These are phyloP conservation scores for Globisporangium spinosum DNA, from an alignment of 352 stramenopile species.

Conservation along the genomic window DNA sequence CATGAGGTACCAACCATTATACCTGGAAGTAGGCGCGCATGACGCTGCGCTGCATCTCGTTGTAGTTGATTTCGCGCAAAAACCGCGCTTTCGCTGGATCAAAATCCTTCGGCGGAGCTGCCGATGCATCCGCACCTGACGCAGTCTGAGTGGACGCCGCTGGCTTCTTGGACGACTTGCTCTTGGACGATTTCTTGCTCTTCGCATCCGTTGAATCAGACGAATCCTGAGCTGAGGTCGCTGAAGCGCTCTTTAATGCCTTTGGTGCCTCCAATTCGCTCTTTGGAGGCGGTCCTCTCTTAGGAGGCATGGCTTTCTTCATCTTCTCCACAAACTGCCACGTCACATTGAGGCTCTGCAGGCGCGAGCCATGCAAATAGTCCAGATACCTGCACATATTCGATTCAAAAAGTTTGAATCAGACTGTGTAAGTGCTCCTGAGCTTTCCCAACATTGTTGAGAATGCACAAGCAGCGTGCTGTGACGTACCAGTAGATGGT, in stretches of 20 bases:
- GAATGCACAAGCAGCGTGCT: neutral
- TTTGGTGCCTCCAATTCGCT: constrained; percentile 7
- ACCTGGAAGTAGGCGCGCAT: constrained; percentile 82
- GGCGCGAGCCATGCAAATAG: constrained; percentile 76
- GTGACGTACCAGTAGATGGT: constrained; percentile 72
- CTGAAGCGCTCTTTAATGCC: constrained; percentile 5
- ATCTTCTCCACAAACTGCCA: constrained; percentile 84
- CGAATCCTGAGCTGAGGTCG: neutral
- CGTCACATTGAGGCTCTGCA: constrained; percentile 79
- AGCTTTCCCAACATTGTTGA: neutral
- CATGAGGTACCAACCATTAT: neutral
- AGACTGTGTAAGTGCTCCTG: neutral
- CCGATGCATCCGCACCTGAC: constrained; percentile 1
- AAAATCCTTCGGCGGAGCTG: constrained; percentile 15
- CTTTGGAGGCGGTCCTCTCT: neutral
- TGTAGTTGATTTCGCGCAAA: constrained; percentile 73
- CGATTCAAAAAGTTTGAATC: neutral
- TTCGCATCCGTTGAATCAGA: neutral
- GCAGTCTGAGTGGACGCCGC: neutral
- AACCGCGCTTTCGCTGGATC: constrained; percentile 61
- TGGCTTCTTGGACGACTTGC: constrained; percentile 32
- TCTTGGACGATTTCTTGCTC: constrained; percentile 14
- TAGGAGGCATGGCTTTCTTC: constrained; percentile 52
- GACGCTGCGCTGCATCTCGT: constrained; percentile 64
- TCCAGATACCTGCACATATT: constrained; percentile 61